Percentiles rank a stretch among this genome's conserved stretches.
These are phyloP conservation scores for Protea cynaroides DNA, from an alignment of 164 flowering plant genomes.

Conservation along the genomic window DNA sequence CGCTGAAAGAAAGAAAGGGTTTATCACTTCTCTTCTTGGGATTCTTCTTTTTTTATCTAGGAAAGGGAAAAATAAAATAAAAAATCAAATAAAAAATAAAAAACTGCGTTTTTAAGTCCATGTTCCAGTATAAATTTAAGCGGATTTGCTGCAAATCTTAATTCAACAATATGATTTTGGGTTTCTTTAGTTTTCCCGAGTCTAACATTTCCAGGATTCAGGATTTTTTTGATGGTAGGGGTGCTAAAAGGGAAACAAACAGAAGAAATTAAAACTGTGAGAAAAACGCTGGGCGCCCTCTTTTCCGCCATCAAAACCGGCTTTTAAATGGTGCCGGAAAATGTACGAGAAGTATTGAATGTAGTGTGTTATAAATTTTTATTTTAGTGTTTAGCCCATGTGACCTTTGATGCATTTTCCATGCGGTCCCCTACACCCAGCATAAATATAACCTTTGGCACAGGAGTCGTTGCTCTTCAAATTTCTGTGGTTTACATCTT, in stretches of 20 bases:
- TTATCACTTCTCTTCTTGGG: too few relatives aligned
- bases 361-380: conserved; percentile 27
- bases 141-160: background rate
- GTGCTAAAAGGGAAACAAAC: too few relatives aligned
- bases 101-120: background rate
- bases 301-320: conserved; percentile 54
- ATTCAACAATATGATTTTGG: background rate
- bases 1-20: too few relatives aligned
- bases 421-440: conserved; percentile 19
- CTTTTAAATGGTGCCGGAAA: conserved; percentile 38
- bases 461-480: conserved; percentile 27
- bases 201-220: too few relatives aligned
- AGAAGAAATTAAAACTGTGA: conserved; percentile 10
- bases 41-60: too few relatives aligned
- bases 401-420: conserved; percentile 56
- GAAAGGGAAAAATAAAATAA: background rate
- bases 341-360: conserved; percentile 30
- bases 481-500: background rate
- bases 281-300: conserved; percentile 48
- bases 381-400: conserved; percentile 40
- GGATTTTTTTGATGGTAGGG: too few relatives aligned
- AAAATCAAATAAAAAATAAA: too few relatives aligned
- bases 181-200: background rate
- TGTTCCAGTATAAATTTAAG: background rate
- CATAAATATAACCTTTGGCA: conserved; percentile 23